Conservation (phyloP, 139 green algal genomes). For the Haematococcus sp. region DNA sequence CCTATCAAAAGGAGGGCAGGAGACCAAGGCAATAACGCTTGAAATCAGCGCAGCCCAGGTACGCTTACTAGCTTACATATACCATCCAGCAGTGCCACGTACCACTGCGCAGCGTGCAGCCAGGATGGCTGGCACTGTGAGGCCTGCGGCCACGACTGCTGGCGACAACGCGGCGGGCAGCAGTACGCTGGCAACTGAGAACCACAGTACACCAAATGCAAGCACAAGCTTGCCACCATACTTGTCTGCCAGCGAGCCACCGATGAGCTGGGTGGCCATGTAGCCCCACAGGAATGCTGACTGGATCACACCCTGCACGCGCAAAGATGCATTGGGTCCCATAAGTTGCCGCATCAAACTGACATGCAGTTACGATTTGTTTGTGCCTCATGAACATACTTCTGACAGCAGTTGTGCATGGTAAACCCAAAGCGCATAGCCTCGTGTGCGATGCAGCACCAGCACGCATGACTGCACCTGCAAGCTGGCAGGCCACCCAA, state of each 20-base stretch:
- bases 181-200: conserved; percentile 76
- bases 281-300: conserved; percentile 95
- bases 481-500: conserved; percentile 77
- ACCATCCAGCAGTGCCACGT: not conserved
- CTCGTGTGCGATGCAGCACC: too few relatives aligned
- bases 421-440: too few relatives aligned
- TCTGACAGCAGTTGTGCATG: too few relatives aligned
- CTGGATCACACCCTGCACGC: conserved; percentile 81
- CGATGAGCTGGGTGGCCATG: conserved; percentile 82
- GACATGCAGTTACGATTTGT: too few relatives aligned
- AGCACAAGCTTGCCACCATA: conserved; percentile 84
- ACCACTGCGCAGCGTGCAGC: conserved; percentile 59
- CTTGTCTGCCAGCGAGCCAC: conserved; percentile 82
- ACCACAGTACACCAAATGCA: conserved; percentile 74
- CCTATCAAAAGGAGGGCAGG: too few relatives aligned
- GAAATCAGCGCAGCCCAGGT: not conserved
- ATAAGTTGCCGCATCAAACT: too few relatives aligned
- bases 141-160: conserved; percentile 30
- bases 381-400: too few relatives aligned
- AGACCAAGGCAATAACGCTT: not conserved
- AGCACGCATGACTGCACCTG: too few relatives aligned
- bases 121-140: conserved; percentile 68
- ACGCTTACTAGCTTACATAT: too few relatives aligned
- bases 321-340: not conserved
- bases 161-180: conserved; percentile 60